Evolutionary conservation across 768 basidiomycete species (phyloP).

Genomic region (Mycena capillaripes): DNA sequence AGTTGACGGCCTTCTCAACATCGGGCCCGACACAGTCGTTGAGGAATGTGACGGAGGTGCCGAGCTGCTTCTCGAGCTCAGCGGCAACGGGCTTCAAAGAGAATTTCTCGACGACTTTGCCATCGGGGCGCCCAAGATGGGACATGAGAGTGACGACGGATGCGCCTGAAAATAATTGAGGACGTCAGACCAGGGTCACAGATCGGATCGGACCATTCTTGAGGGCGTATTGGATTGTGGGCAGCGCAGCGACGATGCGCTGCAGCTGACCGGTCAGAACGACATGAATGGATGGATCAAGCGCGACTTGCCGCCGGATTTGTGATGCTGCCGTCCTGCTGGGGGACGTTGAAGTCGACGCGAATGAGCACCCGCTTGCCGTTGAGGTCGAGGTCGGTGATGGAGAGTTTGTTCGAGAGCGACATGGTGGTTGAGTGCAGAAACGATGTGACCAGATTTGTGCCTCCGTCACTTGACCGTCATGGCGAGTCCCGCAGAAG

Average conservation of each 20-base stretch:
- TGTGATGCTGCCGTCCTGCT: conserved; percentile 90
- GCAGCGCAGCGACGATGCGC: conserved; percentile 97
- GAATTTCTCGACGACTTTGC: conserved; percentile 90
- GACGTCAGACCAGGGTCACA: conserved; percentile 18
- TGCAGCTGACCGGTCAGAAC: conserved; percentile 49
- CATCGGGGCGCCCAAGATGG: conserved; percentile 97
- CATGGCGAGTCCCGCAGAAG: conserved; percentile 54
- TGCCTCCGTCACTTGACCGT: conserved; percentile 31
- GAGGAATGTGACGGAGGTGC: conserved; percentile 83
- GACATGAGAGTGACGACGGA: conserved; percentile 94
- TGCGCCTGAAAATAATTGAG: conserved; percentile 67
- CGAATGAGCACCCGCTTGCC: conserved; percentile 93
- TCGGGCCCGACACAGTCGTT: conserved; percentile 89
- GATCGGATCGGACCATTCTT: conserved; percentile 70
- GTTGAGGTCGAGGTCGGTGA: conserved; percentile 91
- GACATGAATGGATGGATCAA: conserved; percentile 26
- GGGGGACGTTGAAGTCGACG: conserved; percentile 97
- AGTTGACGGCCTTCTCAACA: conserved; percentile 83
- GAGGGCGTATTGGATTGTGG: conserved; percentile 94
- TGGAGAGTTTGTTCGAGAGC: conserved; percentile 93
- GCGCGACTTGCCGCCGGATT: conserved; percentile 88
- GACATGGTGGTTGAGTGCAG: conserved; percentile 73
- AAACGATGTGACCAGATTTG: conserved; percentile 31
- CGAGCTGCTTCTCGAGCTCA: conserved; percentile 83
- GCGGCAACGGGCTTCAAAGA: conserved; percentile 89